Percentiles rank a stretch among this genome's conserved stretches.
Conservation (phyloP, 176 grass and related monocot species). For the Oryza rufipogon region DNA sequence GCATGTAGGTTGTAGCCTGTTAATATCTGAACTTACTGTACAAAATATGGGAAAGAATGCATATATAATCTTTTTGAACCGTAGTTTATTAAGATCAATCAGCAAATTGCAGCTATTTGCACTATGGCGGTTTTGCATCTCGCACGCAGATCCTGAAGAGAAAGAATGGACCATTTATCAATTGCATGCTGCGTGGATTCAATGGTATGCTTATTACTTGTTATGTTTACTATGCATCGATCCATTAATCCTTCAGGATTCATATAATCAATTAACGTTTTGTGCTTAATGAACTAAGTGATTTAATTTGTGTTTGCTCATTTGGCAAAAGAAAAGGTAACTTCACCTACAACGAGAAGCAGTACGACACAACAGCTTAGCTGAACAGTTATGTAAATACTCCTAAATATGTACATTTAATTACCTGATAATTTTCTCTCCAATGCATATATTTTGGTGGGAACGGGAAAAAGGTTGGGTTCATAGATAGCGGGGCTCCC, state of each 20-base stretch:
- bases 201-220: slow-evolving; percentile 28
- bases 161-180: slow-evolving; percentile 32
- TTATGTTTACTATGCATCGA: no score
- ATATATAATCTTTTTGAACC: background rate
- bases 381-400: no score
- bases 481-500: slow-evolving; percentile 20
- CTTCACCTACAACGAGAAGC: slow-evolving; percentile 13
- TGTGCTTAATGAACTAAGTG: background rate
- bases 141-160: slow-evolving; percentile 52
- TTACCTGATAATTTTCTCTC: no score
- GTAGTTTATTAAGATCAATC: background rate
- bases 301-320: background rate
- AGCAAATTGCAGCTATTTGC: slow-evolving; percentile 47
- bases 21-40: no score
- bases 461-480: slow-evolving; percentile 13
- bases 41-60: background rate
- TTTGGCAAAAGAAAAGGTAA: background rate
- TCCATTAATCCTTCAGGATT: background rate
- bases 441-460: no score
- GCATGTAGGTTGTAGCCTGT: no score
- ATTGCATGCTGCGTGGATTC: slow-evolving; percentile 55
- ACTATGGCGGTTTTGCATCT: slow-evolving; percentile 49
- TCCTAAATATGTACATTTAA: no score
- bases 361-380: slow-evolving; percentile 22
- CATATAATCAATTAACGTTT: background rate